Evolutionary conservation across 2,329 filamentous ascomycete genomes (phyloP).

Genomic region (Hymenoscyphus occultus): DNA sequence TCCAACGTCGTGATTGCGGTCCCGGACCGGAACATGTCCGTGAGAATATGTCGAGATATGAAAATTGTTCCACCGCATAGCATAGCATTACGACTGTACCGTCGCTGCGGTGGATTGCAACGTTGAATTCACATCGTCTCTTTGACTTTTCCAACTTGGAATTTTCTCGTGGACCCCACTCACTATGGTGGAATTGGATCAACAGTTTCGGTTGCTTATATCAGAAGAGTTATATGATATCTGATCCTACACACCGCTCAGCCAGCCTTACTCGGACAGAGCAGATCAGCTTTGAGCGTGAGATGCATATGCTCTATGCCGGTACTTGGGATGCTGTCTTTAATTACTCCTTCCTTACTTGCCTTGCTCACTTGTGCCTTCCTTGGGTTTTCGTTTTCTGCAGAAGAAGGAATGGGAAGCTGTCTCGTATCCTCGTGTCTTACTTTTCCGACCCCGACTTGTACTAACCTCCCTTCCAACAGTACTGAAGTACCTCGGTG

Average conservation of each 20-base stretch:
- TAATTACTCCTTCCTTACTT: not conserved
- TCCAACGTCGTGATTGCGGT: not conserved
- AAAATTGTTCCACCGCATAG: not conserved
- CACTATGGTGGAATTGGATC: not conserved
- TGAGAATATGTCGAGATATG: not conserved
- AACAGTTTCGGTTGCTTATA: too few species aligned
- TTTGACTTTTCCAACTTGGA: too few species aligned
- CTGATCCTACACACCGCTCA: not conserved
- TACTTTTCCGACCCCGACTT: too few species aligned
- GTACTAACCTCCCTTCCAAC: too few species aligned
- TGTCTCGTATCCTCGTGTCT: not conserved
- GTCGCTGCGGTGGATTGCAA: too few species aligned
- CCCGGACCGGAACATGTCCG: not conserved
- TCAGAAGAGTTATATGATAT: too few species aligned
- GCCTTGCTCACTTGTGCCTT: not conserved
- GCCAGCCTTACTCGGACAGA: not conserved
- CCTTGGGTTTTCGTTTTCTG: not conserved
- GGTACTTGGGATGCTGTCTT: not conserved
- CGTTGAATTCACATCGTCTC: too few species aligned
- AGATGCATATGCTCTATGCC: not conserved
- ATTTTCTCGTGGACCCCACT: too few species aligned
- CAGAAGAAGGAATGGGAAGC: not conserved
- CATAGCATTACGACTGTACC: too few species aligned
- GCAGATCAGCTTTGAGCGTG: not conserved
- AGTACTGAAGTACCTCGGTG: too few species aligned